phyloP scores from a whole-genome alignment of 495 filamentous ascomycete species.

The Neurospora terricola region DNA sequence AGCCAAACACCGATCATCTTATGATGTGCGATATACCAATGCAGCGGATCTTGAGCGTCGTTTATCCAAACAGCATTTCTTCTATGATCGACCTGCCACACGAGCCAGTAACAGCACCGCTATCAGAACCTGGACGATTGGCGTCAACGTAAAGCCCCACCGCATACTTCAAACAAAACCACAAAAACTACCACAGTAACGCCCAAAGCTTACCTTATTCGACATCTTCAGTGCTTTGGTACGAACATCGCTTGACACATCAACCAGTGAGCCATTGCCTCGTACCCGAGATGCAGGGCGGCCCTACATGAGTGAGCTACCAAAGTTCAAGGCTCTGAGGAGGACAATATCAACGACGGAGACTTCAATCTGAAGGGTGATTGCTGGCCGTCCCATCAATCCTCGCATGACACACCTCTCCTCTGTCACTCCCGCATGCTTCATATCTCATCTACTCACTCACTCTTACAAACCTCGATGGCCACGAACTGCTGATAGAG shows the following conservation, averaged over 20 bases:
- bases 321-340: background rate
- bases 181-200: background rate
- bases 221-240: background rate
- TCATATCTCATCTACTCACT: background rate
- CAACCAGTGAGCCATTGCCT: background rate
- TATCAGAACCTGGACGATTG: background rate
- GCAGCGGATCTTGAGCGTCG: background rate
- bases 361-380: background rate
- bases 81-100: background rate
- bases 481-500: background rate
- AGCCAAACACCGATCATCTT: background rate
- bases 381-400: background rate
- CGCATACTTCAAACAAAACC: background rate
- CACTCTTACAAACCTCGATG: background rate
- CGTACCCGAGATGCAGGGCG: background rate
- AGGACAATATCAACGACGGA: background rate
- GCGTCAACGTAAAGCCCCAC: background rate
- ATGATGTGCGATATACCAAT: background rate
- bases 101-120: background rate
- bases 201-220: background rate
- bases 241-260: background rate
- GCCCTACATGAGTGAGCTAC: background rate
- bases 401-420: background rate
- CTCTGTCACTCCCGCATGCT: background rate
- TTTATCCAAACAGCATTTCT: background rate